Conservation (phyloP, 140 eudicot species). For the Flaveria floridana region DNA sequence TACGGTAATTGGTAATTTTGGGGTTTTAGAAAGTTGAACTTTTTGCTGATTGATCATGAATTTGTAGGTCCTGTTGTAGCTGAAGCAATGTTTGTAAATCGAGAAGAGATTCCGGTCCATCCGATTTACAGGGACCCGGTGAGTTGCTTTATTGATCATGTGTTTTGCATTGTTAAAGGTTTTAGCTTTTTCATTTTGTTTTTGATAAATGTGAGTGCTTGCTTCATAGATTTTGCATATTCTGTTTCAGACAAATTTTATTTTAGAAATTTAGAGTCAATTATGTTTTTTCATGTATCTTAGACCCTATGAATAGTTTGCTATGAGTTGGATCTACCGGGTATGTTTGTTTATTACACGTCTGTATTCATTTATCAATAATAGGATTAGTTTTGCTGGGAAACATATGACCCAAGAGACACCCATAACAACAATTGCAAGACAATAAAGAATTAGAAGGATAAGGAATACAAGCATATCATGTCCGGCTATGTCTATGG, state of each 20-base stretch:
- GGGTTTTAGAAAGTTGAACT: background rate
- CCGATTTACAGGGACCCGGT: conserved; percentile 95
- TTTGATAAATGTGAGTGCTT: background rate
- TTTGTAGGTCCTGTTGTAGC: conserved; percentile 92
- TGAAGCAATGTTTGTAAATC: conserved; percentile 96
- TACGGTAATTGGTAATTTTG: too few relatives aligned
- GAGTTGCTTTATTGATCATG: conserved; percentile 27
- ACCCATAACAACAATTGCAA: conserved; percentile 1
- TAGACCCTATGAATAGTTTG: too few relatives aligned
- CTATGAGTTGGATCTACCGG: too few relatives aligned
- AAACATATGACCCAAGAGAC: background rate
- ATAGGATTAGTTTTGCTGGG: background rate
- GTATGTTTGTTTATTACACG: too few relatives aligned
- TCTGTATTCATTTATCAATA: background rate
- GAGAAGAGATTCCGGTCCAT: conserved; percentile 89
- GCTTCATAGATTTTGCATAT: too few relatives aligned
- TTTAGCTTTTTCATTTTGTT: background rate
- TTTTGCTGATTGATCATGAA: background rate
- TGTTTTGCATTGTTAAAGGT: background rate
- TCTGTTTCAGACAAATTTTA: too few relatives aligned
- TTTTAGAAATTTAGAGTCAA: too few relatives aligned
- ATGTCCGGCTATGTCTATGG: background rate
- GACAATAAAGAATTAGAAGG: background rate
- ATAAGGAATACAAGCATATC: background rate
- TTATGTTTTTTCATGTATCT: too few relatives aligned